phyloP scores from a whole-genome alignment of 306 rosid species.

The Hippophae gyantsensis region DNA sequence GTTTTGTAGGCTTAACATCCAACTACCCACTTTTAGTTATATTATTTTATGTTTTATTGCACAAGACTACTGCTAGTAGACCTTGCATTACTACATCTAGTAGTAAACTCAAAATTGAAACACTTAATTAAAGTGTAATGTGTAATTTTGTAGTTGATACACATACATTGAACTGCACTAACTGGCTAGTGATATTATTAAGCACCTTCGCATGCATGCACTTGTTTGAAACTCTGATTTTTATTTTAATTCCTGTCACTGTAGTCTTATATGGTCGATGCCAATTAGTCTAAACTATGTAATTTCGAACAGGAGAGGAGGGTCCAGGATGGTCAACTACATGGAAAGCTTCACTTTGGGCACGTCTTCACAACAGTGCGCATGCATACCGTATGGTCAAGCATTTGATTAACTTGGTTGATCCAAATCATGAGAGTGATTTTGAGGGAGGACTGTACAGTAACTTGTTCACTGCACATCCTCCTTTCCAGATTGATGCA shows the following conservation, averaged over 20 bases:
- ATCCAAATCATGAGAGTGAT: constrained; percentile 54
- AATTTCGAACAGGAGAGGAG: constrained; percentile 57
- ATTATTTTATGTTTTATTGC: too few relatives aligned
- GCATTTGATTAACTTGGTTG: constrained; percentile 72
- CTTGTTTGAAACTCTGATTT: too few relatives aligned
- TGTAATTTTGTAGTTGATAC: too few relatives aligned
- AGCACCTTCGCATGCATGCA: too few relatives aligned
- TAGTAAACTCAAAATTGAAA: too few relatives aligned
- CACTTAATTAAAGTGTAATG: too few relatives aligned
- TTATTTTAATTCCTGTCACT: not conserved
- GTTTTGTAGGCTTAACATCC: too few relatives aligned
- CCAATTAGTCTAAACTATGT: not conserved
- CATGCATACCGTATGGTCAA: constrained; percentile 81
- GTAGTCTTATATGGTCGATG: not conserved
- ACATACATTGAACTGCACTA: too few relatives aligned
- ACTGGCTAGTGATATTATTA: too few relatives aligned
- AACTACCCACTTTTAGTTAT: too few relatives aligned
- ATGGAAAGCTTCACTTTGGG: constrained; percentile 80
- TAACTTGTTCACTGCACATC: constrained; percentile 82
- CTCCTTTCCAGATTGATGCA: constrained; percentile 92
- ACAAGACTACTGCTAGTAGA: too few relatives aligned
- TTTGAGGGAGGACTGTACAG: constrained; percentile 85
- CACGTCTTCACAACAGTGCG: constrained; percentile 70
- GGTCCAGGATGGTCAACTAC: constrained; percentile 97
- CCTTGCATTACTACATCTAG: too few relatives aligned